Base-by-base conservation (phyloP, 176 grass and related monocot species). In the Coix lacrymajobi region DNA sequence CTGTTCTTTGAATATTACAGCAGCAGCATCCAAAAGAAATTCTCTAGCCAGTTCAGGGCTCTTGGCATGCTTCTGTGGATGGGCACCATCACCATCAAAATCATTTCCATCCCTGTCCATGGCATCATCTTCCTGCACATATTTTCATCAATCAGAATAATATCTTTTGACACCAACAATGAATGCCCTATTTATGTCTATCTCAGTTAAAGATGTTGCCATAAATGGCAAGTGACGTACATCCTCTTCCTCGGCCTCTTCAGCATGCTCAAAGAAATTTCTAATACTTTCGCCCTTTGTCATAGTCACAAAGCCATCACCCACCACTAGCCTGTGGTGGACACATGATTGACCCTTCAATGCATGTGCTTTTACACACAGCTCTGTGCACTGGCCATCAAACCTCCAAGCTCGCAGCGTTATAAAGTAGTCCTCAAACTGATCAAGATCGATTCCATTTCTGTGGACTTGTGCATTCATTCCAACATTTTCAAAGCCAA, bases 1-100 rank as follows among this genome's bases (percentile, higher is more conserved):
- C 92, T 97, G 95, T 89, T 97, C 95, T 89, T 97, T 97, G 66
- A 97, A 97, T 76, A 97, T 97, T 41, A 97, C 86, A 57, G 90
- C 91, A 80, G 95, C 95, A 41, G 95, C 88, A 88, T 97, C 95
- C 75, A 97, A 73, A 84, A 97, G 95, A 87, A 97, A 97, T 81
- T 97, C 95, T 83, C 92, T 92, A 81, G 95, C 92, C 75, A 97
- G 86, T 83, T 97, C 95, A 84, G 95, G 95, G 77, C 95, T 97
- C 81, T 94, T 97, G 49, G 95, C 95, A 81, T 97, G 95, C 88
- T 89, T 97, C 75, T 97, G 95, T 54, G 95, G 90, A 66, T 88
- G 92, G 62, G 86, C 87, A 24, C 88, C 81, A 77, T 91, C 86
- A 63, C 86, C 71, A 66, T 97, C 92, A 84, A 94, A 80, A 79